These are phyloP conservation scores for Eucalyptus urophylla DNA, from an alignment of 345 rosid genomes.

Conservation along the genomic window DNA sequence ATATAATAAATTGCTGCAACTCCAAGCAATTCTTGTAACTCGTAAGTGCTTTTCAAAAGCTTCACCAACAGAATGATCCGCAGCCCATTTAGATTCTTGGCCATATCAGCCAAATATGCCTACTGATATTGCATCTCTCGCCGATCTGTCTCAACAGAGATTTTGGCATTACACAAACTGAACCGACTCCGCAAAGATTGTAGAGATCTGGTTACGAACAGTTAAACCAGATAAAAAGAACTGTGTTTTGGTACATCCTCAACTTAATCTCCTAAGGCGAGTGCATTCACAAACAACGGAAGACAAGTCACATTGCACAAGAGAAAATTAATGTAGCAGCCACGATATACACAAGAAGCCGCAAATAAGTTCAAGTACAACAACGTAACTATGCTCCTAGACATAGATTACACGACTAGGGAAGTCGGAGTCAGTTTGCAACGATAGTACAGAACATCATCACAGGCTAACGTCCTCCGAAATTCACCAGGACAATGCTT, in stretches of 20 bases:
- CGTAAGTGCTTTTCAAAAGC: background rate
- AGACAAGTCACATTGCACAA: background rate
- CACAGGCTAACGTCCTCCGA: background rate
- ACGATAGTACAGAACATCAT: background rate
- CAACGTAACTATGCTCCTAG: background rate
- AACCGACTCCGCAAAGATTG: background rate
- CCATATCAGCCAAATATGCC: background rate
- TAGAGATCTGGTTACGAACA: background rate
- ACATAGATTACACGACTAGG: background rate
- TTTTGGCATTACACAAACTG: background rate
- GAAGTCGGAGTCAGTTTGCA: background rate
- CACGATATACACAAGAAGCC: background rate
- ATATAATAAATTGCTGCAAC: background rate
- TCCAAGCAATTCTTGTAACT: background rate
- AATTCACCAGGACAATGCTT: background rate
- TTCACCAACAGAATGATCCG: background rate
- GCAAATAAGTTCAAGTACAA: background rate
- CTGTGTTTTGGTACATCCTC: background rate
- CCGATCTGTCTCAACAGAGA: background rate
- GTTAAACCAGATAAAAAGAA: background rate
- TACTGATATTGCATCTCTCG: background rate
- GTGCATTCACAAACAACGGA: background rate
- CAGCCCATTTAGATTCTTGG: background rate
- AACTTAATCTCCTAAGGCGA: background rate
- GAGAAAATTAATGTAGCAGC: background rate